Evolutionary conservation across 768 basidiomycete species (phyloP).

Genomic region (Russula olivacea): DNA sequence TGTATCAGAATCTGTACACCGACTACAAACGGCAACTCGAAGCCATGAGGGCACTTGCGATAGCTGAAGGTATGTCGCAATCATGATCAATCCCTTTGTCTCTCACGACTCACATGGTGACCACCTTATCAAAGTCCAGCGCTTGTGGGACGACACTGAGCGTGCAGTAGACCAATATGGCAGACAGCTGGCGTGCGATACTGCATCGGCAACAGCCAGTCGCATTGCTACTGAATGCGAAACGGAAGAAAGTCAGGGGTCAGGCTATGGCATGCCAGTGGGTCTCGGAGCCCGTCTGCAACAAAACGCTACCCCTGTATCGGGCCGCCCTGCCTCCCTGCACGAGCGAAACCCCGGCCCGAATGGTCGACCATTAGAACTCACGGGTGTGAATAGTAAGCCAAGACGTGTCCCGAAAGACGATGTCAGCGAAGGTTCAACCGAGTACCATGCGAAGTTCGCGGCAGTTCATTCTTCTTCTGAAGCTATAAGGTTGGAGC

Average conservation of each 20-base stretch:
- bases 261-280: not conserved
- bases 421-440: too few relatives aligned
- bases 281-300: not conserved
- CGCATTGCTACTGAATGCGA: slow-evolving; percentile 16
- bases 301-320: too few relatives aligned
- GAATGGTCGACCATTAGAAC: too few relatives aligned
- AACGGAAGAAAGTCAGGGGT: not conserved
- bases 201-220: slow-evolving; percentile 20
- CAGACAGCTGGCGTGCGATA: slow-evolving; percentile 14
- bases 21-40: slow-evolving; percentile 60
- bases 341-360: too few relatives aligned
- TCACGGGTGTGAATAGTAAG: too few relatives aligned
- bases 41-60: slow-evolving; percentile 58
- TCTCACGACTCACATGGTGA: slow-evolving; percentile 13
- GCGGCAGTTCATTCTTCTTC: too few relatives aligned
- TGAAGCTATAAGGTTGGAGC: too few relatives aligned
- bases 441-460: too few relatives aligned
- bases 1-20: slow-evolving; percentile 51
- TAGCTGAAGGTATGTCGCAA: slow-evolving; percentile 54
- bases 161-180: slow-evolving; percentile 32
- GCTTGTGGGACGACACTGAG: slow-evolving; percentile 48
- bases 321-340: too few relatives aligned
- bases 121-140: slow-evolving; percentile 40
- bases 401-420: too few relatives aligned
- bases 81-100: not conserved